Evolutionary conservation across 495 filamentous ascomycete species (phyloP).

Genomic region (Aspergillus bridgeri): DNA sequence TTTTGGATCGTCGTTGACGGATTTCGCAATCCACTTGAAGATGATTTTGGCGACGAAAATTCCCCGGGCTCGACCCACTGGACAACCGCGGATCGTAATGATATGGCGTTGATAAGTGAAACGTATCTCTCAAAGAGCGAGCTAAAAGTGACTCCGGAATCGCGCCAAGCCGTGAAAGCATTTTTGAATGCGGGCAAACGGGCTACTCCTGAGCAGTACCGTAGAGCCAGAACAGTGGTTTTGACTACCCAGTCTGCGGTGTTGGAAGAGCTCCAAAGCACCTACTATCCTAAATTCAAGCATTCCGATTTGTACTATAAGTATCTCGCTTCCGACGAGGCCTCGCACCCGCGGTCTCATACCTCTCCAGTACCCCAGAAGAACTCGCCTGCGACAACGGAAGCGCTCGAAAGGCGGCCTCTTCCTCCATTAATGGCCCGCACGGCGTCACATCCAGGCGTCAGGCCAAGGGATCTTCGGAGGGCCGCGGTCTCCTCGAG

Average conservation of each 20-base stretch:
- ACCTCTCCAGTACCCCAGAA: conserved; percentile 21
- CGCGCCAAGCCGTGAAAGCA: conserved; percentile 62
- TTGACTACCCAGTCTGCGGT: conserved; percentile 77
- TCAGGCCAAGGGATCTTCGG: conserved; percentile 47
- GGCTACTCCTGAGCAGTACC: conserved; percentile 78
- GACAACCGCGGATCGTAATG: conserved; percentile 80
- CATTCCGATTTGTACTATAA: conserved; percentile 94
- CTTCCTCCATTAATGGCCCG: conserved; percentile 42
- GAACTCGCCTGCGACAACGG: conserved; percentile 25
- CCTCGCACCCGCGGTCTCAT: conserved; percentile 43
- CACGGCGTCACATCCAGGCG: conserved; percentile 37
- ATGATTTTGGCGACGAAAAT: conserved; percentile 71
- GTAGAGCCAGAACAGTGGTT: conserved; percentile 75
- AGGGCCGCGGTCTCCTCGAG: conserved; percentile 56
- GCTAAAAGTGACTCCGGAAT: conserved; percentile 67
- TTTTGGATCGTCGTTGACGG: conserved; percentile 99
- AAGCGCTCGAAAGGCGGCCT: conserved; percentile 35
- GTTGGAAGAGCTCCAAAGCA: conserved; percentile 75
- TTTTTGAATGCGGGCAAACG: conserved; percentile 75
- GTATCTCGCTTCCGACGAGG: conserved; percentile 85
- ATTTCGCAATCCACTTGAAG: conserved; percentile 92
- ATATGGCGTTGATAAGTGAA: conserved; percentile 85
- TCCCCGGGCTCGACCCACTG: conserved; percentile 63
- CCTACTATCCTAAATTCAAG: conserved; percentile 80
- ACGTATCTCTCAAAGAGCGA: conserved; percentile 81